Percentiles rank a stretch among this genome's conserved stretches.
These are phyloP conservation scores for Candida pseudofarinosa DNA, from an alignment of 805 yeast genomes.

Conservation along the genomic window DNA sequence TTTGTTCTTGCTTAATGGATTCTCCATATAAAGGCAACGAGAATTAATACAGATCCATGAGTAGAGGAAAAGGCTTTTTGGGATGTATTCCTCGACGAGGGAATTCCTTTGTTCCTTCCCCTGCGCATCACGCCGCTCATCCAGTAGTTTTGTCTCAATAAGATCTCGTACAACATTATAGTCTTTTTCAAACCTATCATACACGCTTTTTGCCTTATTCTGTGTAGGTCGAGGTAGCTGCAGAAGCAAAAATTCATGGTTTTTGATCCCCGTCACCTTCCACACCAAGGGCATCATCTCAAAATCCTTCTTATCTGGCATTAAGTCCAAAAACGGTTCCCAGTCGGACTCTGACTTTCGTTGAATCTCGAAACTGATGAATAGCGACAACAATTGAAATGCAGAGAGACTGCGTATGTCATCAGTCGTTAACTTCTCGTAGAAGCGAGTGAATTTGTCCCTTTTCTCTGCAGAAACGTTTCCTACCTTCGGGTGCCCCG, in stretches of 20 bases:
- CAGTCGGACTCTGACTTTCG: slow-evolving; percentile 49
- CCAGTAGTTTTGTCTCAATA: slow-evolving; percentile 11
- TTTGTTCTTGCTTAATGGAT: slow-evolving; percentile 48
- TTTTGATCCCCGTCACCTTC: slow-evolving; percentile 34
- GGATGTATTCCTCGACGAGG: slow-evolving; percentile 4
- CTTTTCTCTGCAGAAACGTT: slow-evolving; percentile 9
- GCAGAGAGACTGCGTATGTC: slow-evolving; percentile 47
- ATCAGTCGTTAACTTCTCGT: slow-evolving; percentile 23
- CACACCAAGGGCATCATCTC: slow-evolving; percentile 59
- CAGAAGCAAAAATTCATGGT: slow-evolving; percentile 22
- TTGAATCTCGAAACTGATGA: slow-evolving; percentile 40
- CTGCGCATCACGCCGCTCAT: neutral
- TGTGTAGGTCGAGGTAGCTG: slow-evolving; percentile 44
- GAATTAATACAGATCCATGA: slow-evolving; percentile 89
- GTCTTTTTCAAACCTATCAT: slow-evolving; percentile 43
- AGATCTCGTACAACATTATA: slow-evolving; percentile 29
- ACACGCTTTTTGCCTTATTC: slow-evolving; percentile 39
- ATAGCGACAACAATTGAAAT: slow-evolving; percentile 56
- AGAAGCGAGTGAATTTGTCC: slow-evolving; percentile 28
- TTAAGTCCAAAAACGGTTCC: slow-evolving; percentile 61
- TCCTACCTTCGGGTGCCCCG: slow-evolving; percentile 10
- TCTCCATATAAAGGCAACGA: slow-evolving; percentile 77
- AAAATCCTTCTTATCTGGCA: slow-evolving; percentile 59
- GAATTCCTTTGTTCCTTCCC: neutral
- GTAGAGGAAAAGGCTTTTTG: slow-evolving; percentile 45